These are phyloP conservation scores for Backusella parvicylindrica DNA, from an alignment of 192 early-diverging fungal species.

Conservation along the genomic window DNA sequence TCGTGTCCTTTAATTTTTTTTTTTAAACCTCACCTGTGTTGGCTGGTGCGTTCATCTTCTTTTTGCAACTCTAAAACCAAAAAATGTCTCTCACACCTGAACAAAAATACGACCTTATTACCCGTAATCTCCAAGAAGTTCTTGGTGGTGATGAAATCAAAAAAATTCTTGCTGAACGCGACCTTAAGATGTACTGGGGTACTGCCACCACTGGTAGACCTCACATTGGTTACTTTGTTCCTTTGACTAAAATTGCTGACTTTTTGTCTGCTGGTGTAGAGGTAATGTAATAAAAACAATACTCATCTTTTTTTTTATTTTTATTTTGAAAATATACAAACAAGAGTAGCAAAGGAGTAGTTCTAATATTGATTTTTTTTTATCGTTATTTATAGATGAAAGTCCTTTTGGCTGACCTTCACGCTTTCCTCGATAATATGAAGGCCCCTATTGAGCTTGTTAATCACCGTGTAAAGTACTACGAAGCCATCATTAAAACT, in stretches of 20 bases:
- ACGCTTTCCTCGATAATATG: conserved; percentile 98
- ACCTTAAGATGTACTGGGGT: conserved; percentile 96
- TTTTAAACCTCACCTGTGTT: neutral
- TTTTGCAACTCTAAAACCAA: neutral
- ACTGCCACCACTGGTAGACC: conserved; percentile 95
- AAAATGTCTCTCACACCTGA: conserved; percentile 48
- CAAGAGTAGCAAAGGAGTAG: neutral
- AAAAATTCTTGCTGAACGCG: conserved; percentile 80
- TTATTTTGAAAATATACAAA: neutral
- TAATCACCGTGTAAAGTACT: conserved; percentile 86
- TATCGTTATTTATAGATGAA: conserved; percentile 58
- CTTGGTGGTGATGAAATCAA: conserved; percentile 87
- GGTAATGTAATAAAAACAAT: conserved; percentile 36
- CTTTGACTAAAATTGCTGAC: conserved; percentile 98
- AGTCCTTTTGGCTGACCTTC: conserved; percentile 91
- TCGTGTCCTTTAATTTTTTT: conserved; percentile 3
- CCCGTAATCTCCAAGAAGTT: conserved; percentile 91
- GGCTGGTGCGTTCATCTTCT: neutral
- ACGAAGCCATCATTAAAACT: conserved; percentile 87
- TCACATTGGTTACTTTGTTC: conserved; percentile 97
- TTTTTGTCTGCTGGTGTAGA: conserved; percentile 89
- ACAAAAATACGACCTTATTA: conserved; percentile 81
- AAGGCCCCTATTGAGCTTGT: conserved; percentile 95
- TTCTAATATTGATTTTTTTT: too few relatives aligned
- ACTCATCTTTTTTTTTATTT: too few relatives aligned